These are phyloP conservation scores for Ehretia macrophylla DNA, from an alignment of 257 asterid species.

Conservation along the genomic window DNA sequence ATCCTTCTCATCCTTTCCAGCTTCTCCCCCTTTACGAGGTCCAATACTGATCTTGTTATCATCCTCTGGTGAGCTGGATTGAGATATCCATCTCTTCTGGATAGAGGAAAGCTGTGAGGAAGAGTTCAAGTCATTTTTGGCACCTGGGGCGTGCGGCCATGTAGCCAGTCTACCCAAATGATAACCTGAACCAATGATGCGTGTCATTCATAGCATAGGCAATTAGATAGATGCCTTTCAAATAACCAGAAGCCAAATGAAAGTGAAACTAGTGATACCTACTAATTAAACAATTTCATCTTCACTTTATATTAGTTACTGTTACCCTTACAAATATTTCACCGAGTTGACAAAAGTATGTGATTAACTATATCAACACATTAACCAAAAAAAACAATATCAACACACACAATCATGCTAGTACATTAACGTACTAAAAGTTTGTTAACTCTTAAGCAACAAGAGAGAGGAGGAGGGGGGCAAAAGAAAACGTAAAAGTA, in stretches of 20 bases:
- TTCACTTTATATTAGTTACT: no score
- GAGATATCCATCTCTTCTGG: constrained; percentile 50
- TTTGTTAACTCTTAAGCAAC: no score
- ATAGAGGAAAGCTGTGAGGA: constrained; percentile 18
- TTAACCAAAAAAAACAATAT: no score
- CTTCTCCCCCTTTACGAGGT: constrained; percentile 46
- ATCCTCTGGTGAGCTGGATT: constrained; percentile 39
- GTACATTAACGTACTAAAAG: no score
- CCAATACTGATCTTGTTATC: constrained; percentile 57
- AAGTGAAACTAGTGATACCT: not conserved
- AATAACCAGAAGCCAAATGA: not conserved
- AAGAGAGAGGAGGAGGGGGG: no score
- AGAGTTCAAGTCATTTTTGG: constrained; percentile 20
- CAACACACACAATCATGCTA: no score
- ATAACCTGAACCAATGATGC: not conserved
- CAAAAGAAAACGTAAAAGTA: no score
- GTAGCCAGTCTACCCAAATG: constrained; percentile 24
- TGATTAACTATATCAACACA: no score
- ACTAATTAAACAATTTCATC: no score
- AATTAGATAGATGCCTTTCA: not conserved
- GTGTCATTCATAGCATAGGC: not conserved
- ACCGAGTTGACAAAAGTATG: no score
- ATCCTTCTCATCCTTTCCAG: constrained; percentile 42
- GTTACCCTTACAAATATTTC: no score
- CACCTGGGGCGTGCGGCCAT: constrained; percentile 9